Base-by-base conservation (phyloP, 2,329 filamentous ascomycete species). In the Xylariaceae sp. region DNA sequence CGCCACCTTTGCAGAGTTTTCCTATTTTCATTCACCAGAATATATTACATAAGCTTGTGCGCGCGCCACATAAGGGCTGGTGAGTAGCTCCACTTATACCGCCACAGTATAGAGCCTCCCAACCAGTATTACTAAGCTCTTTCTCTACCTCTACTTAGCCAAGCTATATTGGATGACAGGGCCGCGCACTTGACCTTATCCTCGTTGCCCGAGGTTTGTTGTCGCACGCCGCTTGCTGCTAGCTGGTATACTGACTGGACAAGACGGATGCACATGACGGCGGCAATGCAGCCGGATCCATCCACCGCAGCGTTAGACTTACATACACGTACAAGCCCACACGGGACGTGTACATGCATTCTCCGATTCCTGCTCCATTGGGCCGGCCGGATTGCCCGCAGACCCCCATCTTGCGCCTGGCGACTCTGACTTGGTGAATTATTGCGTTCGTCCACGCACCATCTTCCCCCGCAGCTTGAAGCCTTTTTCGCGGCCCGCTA, bases 271-370 rank as follows among this genome's bases (percentile, higher is more conserved):
- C 53, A 53, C 53, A 58, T 56, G 49, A 56, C 50, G 45, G 55
- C 56, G 53, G 56, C 40, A 53, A 58, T 56, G 53, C 50, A 56
- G 44, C 34, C 46, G 47, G 32, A 51, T 46, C 49, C 40, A 43
- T 47, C 53, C 56, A 53, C 44, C 44, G 40, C 46, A 52, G 40
- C 42, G 50, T 50, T 53, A 19, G 36, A 47, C 37, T 49, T 44
- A 34, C 42, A 52, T 57, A 30, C 44, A 47, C 43, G 26, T 56
- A 49, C 43, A 46, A 50, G 45, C 47, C 49, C 47, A 39, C 47
- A 51, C 39, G 53, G 53, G 55, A 50, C 46, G 55, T 49, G 46
- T 55, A 30, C 29, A 34, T 51, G 47, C 47, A 48, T 49, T 32
- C 47, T 32, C 42, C 19, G 41, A 34, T 34, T 34, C 34, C 40